Evolutionary conservation across 2,329 filamentous ascomycete genomes (phyloP).

Genomic region (Thermothelomyces thermophilus): DNA sequence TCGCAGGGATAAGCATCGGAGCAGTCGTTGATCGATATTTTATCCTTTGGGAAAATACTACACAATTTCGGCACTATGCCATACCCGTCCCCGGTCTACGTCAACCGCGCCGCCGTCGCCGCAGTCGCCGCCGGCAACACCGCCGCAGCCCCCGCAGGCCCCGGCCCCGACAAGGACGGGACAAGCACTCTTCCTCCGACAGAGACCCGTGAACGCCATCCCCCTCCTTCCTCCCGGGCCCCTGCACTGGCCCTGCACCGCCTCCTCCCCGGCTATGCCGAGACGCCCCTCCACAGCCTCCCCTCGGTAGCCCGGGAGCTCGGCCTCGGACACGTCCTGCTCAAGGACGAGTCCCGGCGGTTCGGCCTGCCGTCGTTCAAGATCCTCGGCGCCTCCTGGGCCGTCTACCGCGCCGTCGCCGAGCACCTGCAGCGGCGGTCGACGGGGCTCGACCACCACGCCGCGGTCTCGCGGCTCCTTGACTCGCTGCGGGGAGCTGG

Average conservation of each 20-base stretch:
- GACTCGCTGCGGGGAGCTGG: too few species aligned
- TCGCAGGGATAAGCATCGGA: background rate
- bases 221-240: background rate
- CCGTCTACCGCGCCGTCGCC: constrained; percentile 51
- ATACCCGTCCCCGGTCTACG: background rate
- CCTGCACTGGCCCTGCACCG: constrained; percentile 43
- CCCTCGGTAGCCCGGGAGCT: constrained; percentile 50
- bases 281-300: constrained; percentile 48
- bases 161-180: too few species aligned
- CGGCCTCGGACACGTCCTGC: constrained; percentile 48
- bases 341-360: constrained; percentile 66
- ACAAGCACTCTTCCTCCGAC: background rate
- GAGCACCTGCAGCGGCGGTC: constrained; percentile 30
- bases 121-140: too few species aligned
- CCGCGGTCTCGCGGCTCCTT: too few species aligned
- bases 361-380: constrained; percentile 72
- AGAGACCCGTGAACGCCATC: background rate
- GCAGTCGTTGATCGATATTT: background rate
- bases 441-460: background rate
- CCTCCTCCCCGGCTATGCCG: constrained; percentile 48
- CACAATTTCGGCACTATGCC: background rate
- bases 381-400: constrained; percentile 74
- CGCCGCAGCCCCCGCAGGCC: too few species aligned
- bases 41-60: too few species aligned
- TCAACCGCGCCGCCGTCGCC: background rate